A percentile compares a stretch with the other conserved stretches of the same genome.
phyloP scores from a whole-genome alignment of 2,329 filamentous ascomycete species.

The Claviceps monticola region DNA sequence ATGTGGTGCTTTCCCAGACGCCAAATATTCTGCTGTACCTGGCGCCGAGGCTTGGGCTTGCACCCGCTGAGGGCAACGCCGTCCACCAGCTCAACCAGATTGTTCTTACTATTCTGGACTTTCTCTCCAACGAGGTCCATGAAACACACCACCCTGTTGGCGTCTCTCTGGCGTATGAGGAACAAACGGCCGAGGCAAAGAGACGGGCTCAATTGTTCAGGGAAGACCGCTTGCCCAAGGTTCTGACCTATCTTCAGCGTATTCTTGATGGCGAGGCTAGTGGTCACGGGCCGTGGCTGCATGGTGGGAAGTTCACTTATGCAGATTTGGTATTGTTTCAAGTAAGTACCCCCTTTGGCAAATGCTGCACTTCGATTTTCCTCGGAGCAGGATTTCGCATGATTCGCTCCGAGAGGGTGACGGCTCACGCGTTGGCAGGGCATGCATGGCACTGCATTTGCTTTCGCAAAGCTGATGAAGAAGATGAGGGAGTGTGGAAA shows the following conservation, averaged over 20 bases:
- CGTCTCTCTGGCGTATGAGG: constrained; percentile 49
- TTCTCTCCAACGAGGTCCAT: constrained; percentile 56
- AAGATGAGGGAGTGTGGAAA: constrained; percentile 40
- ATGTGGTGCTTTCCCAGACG: constrained; percentile 52
- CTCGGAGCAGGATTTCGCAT: too few species aligned
- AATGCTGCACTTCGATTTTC: too few species aligned
- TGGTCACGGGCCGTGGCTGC: constrained; percentile 48
- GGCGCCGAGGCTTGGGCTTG: constrained; percentile 43
- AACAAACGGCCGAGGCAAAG: constrained; percentile 56
- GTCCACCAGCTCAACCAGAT: constrained; percentile 49
- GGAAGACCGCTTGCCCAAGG: constrained; percentile 54
- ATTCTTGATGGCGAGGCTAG: constrained; percentile 43
- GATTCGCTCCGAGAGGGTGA: background rate
- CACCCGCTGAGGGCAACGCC: constrained; percentile 25
- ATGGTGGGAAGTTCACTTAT: constrained; percentile 51
- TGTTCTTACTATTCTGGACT: constrained; percentile 56
- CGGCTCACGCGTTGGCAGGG: constrained; percentile 19
- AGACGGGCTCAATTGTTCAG: constrained; percentile 44
- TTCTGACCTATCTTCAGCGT: constrained; percentile 55
- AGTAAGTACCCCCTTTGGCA: constrained; percentile 21
- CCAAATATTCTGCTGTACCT: constrained; percentile 63
- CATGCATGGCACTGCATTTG: constrained; percentile 45
- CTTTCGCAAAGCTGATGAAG: constrained; percentile 55
- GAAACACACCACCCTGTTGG: constrained; percentile 64
- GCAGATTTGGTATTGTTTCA: constrained; percentile 65